Evolutionary conservation across 75 land plant species (phyloP).

Genomic region (Pseudotsuga menziesii): DNA sequence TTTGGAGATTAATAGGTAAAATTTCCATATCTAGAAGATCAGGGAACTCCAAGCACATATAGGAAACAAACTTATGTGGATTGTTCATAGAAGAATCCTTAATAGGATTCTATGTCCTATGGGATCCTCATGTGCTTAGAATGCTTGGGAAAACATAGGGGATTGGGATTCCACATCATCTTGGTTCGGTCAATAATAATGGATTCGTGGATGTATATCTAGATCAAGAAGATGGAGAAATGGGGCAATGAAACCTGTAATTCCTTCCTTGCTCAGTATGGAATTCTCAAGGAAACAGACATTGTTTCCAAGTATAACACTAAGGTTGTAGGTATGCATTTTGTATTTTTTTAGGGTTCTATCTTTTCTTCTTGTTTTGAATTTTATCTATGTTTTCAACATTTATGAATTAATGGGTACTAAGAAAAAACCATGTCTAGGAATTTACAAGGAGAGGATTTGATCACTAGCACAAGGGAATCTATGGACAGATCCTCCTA

Average conservation of each 20-base stretch:
- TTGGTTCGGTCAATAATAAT: slow-evolving; percentile 96
- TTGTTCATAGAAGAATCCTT: slow-evolving; percentile 94
- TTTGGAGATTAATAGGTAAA: slow-evolving; percentile 7
- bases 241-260: slow-evolving; percentile 85
- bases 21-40: slow-evolving; percentile 57
- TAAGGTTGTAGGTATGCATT: too few species aligned
- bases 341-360: too few species aligned
- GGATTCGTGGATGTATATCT: slow-evolving; percentile 99
- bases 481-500: slow-evolving; percentile 77
- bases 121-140: slow-evolving; percentile 98
- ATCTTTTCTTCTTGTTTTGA: too few species aligned
- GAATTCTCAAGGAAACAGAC: slow-evolving; percentile 85
- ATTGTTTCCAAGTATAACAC: slow-evolving; percentile 85
- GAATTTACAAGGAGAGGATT: slow-evolving; percentile 72
- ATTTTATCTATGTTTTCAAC: too few species aligned
- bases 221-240: slow-evolving; percentile 93
- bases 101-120: slow-evolving; percentile 97
- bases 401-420: too few species aligned
- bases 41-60: slow-evolving; percentile 78
- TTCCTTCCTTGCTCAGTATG: slow-evolving; percentile 64
- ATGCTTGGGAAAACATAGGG: slow-evolving; percentile 97
- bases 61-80: slow-evolving; percentile 91
- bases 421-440: too few species aligned
- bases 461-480: slow-evolving; percentile 85
- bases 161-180: slow-evolving; percentile 95